Evolutionary conservation across 163 green algal species (phyloP).

Genomic region (Scenedesmus sp.): DNA sequence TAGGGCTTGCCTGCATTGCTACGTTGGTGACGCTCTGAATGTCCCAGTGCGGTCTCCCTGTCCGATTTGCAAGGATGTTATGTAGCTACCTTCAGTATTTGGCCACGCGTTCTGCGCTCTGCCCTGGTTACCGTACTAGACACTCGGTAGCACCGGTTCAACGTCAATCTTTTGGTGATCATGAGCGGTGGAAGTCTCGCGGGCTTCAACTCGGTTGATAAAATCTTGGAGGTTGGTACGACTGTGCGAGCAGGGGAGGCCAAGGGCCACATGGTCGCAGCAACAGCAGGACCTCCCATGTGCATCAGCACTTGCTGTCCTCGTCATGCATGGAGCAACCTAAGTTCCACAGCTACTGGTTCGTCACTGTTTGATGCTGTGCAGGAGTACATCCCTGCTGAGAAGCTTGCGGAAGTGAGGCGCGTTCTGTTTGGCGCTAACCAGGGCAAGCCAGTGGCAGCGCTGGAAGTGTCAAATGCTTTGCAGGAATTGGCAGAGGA

Average conservation of each 20-base stretch:
- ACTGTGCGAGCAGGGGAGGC: background rate
- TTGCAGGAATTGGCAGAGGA: background rate
- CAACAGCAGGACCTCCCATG: background rate
- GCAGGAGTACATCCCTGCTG: constrained; percentile 61
- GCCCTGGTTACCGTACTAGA: background rate
- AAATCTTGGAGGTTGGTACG: constrained; percentile 74
- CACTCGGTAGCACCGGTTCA: background rate
- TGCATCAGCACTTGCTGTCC: background rate
- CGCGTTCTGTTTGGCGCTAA: constrained; percentile 89
- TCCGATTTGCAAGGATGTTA: background rate
- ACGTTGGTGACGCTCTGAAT: background rate
- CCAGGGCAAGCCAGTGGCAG: constrained; percentile 70
- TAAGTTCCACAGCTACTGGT: background rate
- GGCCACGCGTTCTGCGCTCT: background rate
- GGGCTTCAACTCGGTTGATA: constrained; percentile 77
- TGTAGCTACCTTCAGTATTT: background rate
- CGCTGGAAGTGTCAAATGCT: constrained; percentile 48
- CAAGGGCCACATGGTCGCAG: background rate
- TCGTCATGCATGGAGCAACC: background rate
- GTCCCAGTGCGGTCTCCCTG: background rate
- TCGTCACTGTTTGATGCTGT: background rate
- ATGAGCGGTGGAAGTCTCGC: constrained; percentile 66
- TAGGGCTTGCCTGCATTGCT: background rate
- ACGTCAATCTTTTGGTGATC: background rate
- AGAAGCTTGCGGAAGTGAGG: constrained; percentile 80